Conservation (phyloP, 2,329 filamentous ascomycete species). For the Ampelomyces quisqualis region DNA sequence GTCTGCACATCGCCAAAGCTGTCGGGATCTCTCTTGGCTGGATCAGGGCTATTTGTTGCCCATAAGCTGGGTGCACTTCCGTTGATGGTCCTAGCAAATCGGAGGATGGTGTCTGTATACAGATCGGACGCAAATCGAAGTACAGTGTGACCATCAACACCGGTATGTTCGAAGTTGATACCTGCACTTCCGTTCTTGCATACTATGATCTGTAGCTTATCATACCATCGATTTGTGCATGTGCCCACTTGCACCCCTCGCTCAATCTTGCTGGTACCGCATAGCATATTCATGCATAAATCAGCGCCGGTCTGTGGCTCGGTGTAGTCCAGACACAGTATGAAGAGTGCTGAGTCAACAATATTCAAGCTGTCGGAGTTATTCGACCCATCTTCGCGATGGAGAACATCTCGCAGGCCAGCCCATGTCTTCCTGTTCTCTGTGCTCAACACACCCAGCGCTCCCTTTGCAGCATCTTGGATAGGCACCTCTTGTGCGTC, state of each 20-base stretch:
- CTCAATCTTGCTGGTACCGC: slow-evolving; percentile 87
- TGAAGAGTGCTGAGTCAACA: slow-evolving; percentile 89
- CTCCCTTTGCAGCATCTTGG: slow-evolving; percentile 92
- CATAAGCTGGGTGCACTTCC: slow-evolving; percentile 88
- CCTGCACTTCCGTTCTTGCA: slow-evolving; percentile 98
- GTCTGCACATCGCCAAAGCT: slow-evolving; percentile 93
- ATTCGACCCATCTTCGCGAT: slow-evolving; percentile 81
- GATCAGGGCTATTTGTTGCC: slow-evolving; percentile 87
- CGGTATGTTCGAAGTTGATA: slow-evolving; percentile 99
- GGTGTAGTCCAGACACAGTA: slow-evolving; percentile 89
- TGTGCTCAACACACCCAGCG: slow-evolving; percentile 88
- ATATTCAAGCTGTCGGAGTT: slow-evolving; percentile 96
- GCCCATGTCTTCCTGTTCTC: slow-evolving; percentile 98
- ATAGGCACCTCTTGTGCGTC: slow-evolving; percentile 88
- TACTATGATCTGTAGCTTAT: slow-evolving; percentile 98
- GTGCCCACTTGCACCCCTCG: slow-evolving; percentile 95
- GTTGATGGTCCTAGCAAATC: slow-evolving; percentile 94
- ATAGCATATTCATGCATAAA: slow-evolving; percentile 98
- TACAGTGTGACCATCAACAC: slow-evolving; percentile 95
- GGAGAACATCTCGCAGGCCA: slow-evolving; percentile 81
- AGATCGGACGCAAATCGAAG: slow-evolving; percentile 93
- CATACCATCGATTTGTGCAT: slow-evolving; percentile 98
- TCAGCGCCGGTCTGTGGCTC: slow-evolving; percentile 78
- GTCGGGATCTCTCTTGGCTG: slow-evolving; percentile 83
- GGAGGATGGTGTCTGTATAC: slow-evolving; percentile 95